Conservation (phyloP, 2,329 filamentous ascomycete genomes). For the Colletotrichum costaricense region DNA sequence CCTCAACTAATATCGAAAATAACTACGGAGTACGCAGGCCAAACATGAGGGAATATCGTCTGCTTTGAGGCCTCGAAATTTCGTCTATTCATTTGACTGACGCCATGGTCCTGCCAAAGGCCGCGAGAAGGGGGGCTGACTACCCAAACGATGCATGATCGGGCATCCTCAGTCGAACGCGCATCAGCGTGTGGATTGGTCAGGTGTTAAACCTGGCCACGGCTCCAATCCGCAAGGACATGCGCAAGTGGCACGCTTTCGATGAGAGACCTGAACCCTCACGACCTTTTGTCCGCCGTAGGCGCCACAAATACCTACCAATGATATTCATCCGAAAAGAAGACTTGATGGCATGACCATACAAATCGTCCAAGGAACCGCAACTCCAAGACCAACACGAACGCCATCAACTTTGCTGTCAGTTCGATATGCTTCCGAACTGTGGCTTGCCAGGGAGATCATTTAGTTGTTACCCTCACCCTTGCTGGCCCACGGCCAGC, state of each 20-base stretch:
- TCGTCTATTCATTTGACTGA: neutral
- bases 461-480: neutral
- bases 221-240: neutral
- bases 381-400: neutral
- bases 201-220: constrained; percentile 3
- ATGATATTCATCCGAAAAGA: neutral
- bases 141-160: neutral
- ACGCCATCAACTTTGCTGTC: neutral
- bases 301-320: neutral
- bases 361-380: neutral
- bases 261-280: neutral
- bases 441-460: neutral
- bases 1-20: neutral
- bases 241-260: neutral
- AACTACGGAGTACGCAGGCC: neutral
- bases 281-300: neutral
- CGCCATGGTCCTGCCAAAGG: neutral
- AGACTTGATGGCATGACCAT: neutral
- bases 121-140: neutral
- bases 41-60: neutral
- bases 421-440: neutral
- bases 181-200: constrained; percentile 1
- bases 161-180: neutral
- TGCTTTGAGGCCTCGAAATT: neutral
- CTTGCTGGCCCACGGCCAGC: neutral